Base-by-base conservation (phyloP, 306 rosid species). In the Potentilla sterilis region DNA sequence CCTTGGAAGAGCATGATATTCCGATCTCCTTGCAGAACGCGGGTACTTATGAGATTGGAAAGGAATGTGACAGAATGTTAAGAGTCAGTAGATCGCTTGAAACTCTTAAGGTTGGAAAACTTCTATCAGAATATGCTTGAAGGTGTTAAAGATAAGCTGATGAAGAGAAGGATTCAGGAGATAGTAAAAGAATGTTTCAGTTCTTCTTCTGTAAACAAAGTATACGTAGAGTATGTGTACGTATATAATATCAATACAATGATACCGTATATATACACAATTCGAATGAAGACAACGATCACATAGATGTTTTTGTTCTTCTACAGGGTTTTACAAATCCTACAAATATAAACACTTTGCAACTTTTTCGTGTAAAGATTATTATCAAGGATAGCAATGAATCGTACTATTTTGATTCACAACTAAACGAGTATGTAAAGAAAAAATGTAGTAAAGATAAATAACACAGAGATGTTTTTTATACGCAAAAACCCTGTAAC, bases 11-110 rank as follows among this genome's bases (percentile, higher is more conserved):
- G 79, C 83, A 80, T 70, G 93, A 91, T 57, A 89, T 93, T 69
- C 96, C 94, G 9, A 75, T 16, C 68, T 87, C 96, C 4, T 83
- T 93, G 83, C 77, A 4, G 81, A 74, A 79, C 73, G 73, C 83
- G 0, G 90, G 89, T 79, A 72, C 79, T 44, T 81, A 88, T 54
- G 83, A 93, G 83, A 80, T 89, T 75, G 91, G 85, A 63, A 89
- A 77, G 83, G 98, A 89, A 87, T 94, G 98, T 97, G 94, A 91
- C 74, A 81, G 68, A 72, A 87, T 94, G 96, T 75, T 94, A 28
- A 66, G 97, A 90, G 83, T 85, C 78, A 4, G 89, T 94, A 44
- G 97, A 90, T 82, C 87, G 64, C 14, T 41, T 80, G 40, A 81
- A 71, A 83, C 96, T 94, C 13, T 10, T 74, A 44, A 78, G 93